Percentiles rank a stretch among this genome's conserved stretches.
Evolutionary conservation across 768 basidiomycete species (phyloP).

Genomic region (Sarcodon sp.): DNA sequence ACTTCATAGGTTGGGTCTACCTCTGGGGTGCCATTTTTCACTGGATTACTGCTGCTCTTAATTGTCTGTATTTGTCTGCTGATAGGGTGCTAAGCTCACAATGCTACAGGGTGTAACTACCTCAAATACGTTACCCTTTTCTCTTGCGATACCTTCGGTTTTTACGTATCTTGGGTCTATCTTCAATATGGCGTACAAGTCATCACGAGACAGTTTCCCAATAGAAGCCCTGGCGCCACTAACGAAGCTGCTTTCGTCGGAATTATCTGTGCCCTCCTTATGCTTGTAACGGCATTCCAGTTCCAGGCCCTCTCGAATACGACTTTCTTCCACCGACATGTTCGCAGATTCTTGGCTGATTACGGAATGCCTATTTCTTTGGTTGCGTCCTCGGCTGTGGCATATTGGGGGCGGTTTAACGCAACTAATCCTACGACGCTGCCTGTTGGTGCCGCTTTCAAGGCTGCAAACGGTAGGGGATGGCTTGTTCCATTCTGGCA

Average conservation of each 20-base stretch:
- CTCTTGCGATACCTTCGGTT: constrained; percentile 87
- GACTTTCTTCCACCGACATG: constrained; percentile 57
- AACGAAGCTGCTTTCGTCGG: constrained; percentile 42
- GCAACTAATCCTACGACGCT: constrained; percentile 46
- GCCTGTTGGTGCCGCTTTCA: constrained; percentile 57
- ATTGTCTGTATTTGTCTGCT: constrained; percentile 34
- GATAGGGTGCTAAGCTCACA: neutral
- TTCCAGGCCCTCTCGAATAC: constrained; percentile 56
- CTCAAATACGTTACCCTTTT: constrained; percentile 82
- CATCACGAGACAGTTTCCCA: constrained; percentile 57
- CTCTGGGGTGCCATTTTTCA: constrained; percentile 82
- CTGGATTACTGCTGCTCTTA: constrained; percentile 69
- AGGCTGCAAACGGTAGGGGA: constrained; percentile 52
- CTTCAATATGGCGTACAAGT: constrained; percentile 86
- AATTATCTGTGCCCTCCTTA: constrained; percentile 65
- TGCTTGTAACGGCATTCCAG: constrained; percentile 63
- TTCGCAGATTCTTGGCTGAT: constrained; percentile 68
- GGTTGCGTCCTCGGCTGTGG: constrained; percentile 60
- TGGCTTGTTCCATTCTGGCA: constrained; percentile 91
- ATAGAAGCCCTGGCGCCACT: constrained; percentile 9
- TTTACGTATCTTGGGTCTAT: constrained; percentile 87
- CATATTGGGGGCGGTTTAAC: constrained; percentile 79
- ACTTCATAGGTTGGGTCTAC: constrained; percentile 89
- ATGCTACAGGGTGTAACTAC: constrained; percentile 57
- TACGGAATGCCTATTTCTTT: constrained; percentile 90